Evolutionary conservation across 257 asterid genomes (phyloP).

Genomic region (Gynochthodes officinalis): DNA sequence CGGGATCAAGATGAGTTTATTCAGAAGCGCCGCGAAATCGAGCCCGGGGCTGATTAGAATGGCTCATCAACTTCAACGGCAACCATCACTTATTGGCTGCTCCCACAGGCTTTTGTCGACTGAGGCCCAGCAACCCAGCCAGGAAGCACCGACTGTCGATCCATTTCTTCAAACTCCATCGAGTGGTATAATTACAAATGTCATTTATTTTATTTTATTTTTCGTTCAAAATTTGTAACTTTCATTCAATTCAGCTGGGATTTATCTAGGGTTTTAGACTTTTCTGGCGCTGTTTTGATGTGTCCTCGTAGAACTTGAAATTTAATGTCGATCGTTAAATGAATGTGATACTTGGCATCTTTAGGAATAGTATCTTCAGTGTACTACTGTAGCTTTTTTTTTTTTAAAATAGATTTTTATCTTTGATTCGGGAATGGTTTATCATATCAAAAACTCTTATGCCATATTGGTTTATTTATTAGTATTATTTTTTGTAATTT

Average conservation of each 20-base stretch:
- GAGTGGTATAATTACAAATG: constrained; percentile 25
- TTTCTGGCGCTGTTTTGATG: background rate
- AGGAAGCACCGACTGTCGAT: constrained; percentile 20
- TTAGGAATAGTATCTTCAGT: no score
- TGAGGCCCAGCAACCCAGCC: constrained; percentile 35
- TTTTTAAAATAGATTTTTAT: background rate
- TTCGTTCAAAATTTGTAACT: background rate
- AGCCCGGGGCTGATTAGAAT: constrained; percentile 25
- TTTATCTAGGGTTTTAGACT: constrained; percentile 4
- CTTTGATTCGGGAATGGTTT: background rate
- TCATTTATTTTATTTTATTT: background rate
- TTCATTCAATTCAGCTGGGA: background rate
- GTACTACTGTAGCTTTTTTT: no score
- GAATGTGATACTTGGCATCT: no score
- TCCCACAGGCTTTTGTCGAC: constrained; percentile 43
- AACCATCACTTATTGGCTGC: constrained; percentile 9
- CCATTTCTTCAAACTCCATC: constrained; percentile 32
- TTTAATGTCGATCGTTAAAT: no score
- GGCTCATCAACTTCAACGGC: constrained; percentile 19
- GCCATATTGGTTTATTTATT: no score
- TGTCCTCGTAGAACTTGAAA: no score
- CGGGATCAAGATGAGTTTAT: constrained; percentile 33
- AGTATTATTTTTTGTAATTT: background rate
- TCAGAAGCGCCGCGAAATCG: constrained; percentile 38
- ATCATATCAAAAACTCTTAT: no score